These are phyloP conservation scores for Aurantiochytrium sp. DNA, from an alignment of 108 stramenopile species.

Conservation along the genomic window DNA sequence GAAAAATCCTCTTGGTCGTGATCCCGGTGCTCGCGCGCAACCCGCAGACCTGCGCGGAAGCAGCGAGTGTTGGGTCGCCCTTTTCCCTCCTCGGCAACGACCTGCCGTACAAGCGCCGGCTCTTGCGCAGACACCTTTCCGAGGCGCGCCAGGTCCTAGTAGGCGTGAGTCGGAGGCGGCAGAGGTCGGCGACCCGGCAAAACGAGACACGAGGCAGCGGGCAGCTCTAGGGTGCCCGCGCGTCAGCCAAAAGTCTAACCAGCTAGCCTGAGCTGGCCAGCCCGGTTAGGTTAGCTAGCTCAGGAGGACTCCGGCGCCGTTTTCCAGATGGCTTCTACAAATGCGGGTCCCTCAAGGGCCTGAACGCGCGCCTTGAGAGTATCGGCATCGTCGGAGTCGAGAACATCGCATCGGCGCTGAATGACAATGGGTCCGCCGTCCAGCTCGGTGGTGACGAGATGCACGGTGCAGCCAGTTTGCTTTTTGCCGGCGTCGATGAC, in stretches of 20 bases:
- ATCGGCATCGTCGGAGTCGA: slow-evolving; percentile 77
- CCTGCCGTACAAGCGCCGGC: not conserved
- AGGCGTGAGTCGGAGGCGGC: not conserved
- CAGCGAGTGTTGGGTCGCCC: not conserved
- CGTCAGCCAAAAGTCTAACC: no score
- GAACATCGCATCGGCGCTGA: slow-evolving; percentile 71
- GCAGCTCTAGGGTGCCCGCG: no score
- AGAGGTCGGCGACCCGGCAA: no score
- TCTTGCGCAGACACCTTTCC: not conserved
- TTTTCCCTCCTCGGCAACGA: not conserved
- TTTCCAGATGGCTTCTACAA: slow-evolving; percentile 79
- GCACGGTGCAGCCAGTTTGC: slow-evolving; percentile 94
- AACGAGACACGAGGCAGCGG: no score
- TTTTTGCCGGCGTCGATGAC: slow-evolving; percentile 85
- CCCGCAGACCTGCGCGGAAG: no score
- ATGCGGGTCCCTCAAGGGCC: slow-evolving; percentile 86
- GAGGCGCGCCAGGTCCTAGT: not conserved
- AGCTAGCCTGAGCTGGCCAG: no score
- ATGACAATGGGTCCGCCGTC: slow-evolving; percentile 93
- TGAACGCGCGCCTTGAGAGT: slow-evolving; percentile 91
- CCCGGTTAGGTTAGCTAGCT: no score
- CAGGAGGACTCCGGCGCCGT: not conserved
- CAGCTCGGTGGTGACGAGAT: slow-evolving; percentile 91
- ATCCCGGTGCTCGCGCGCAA: not conserved
- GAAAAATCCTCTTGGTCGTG: not conserved